These are phyloP conservation scores for Botryococcus braunii DNA, from an alignment of 163 green algal genomes.

Conservation along the genomic window DNA sequence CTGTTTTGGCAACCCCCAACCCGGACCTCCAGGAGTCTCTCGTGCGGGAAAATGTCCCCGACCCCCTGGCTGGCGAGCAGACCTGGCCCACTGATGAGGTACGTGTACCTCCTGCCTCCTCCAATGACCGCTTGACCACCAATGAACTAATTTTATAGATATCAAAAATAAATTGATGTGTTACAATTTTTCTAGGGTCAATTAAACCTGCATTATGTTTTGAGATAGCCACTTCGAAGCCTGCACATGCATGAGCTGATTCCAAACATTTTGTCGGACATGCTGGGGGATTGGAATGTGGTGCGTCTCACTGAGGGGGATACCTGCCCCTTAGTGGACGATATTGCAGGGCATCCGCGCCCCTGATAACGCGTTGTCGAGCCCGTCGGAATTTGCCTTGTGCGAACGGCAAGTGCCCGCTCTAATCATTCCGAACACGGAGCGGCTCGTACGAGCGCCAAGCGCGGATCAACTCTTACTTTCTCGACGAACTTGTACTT, in stretches of 20 bases:
- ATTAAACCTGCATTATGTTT: background rate
- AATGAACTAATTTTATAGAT: background rate
- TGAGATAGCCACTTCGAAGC: background rate
- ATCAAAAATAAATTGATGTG: background rate
- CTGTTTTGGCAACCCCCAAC: conserved; percentile 19
- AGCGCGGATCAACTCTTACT: too few species aligned
- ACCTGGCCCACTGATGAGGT: conserved; percentile 81
- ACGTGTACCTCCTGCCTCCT: background rate
- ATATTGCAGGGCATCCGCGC: too few species aligned
- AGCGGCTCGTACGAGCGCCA: too few species aligned
- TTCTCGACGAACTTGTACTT: too few species aligned
- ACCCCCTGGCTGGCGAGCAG: conserved; percentile 62
- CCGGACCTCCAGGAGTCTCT: conserved; percentile 28
- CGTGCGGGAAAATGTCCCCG: conserved; percentile 54
- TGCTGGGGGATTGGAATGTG: too few species aligned
- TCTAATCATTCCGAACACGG: too few species aligned
- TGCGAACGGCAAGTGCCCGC: too few species aligned
- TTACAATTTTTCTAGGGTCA: background rate
- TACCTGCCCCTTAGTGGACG: too few species aligned
- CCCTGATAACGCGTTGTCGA: too few species aligned
- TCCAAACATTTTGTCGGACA: too few species aligned
- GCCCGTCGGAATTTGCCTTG: too few species aligned
- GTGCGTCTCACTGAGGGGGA: too few species aligned
- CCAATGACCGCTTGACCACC: background rate
- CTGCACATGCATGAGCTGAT: background rate